Evolutionary conservation across 371 early-diverging fungal species (phyloP), one percentile per base, ranked within the genome.

Genomic region (Lichtheimia hyalospora): DNA sequence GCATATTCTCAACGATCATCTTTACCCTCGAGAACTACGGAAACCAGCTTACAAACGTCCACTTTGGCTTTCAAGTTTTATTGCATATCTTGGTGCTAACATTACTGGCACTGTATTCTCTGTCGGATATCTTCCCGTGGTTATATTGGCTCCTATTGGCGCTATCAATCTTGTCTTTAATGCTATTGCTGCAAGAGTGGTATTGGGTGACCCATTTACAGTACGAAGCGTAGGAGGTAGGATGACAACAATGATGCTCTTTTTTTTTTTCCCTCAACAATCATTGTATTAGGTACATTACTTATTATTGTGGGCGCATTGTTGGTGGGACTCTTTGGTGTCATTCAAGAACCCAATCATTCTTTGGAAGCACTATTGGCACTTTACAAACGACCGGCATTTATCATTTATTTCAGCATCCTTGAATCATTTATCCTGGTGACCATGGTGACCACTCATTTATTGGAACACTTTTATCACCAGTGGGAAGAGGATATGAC

Each of bases 41-140:
- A 79, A 77, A 58, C 73, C 74, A 57, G 70, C 82, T 16, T 75
- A 77, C 41, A 62, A 69, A 28, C 62, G 74, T 5, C 74, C 80
- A 5, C 20, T 77, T 21, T 75, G 77, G 75, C 68, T 73, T 0
- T 49, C 63, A 39, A 70, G 88, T 39, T 85, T 92, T 67, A 74
- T 69, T 18, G 77, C 84, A 7, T 92, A 86, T 48, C 67, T 92
- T 48, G 60, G 80, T 20, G 86, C 91, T 46, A 89, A 89, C 53
- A 78, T 88, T 20, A 84, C 83, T 13, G 90, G 90, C 28, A 89
- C 92, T 0, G 72, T 87, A 7, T 84, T 91, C 43, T 86, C 92
- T 2, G 87, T 92, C 57, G 90, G 90, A 49, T 86, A 89, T 58
- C 75, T 92, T 14, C 93, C 93, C 3, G 89, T 92, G n/a, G 87